Evolutionary conservation across 306 rosid genomes (phyloP), one percentile per base, ranked within the genome.

Genomic region (Vicia villosa): DNA sequence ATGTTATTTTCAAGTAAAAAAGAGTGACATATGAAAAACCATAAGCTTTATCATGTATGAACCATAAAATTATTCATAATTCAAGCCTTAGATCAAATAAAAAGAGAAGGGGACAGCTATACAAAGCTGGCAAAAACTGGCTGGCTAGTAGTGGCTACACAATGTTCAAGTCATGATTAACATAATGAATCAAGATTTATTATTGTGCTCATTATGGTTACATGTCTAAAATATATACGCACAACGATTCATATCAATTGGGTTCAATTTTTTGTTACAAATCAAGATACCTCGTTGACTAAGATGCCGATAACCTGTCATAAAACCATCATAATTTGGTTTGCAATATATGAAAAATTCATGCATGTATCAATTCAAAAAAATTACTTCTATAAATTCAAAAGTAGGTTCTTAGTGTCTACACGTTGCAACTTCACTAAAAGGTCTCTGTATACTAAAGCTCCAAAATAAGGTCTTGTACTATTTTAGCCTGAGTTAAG

Each of bases 311-410:
- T 46, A 46, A 15, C 57, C 28, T 9, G 10, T 14, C 28, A 50
- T 50, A 50, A 50, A 50, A 38, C 14, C 58, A 52, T 15, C 17
- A 63, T 22, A 30, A 64, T 61, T 63, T 16, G 40, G 68, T 22
- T 40, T 21, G 68, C 57, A 57, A 24, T 15, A 50, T 21, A 63
- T 30, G 52, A 66, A 42, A 10, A 72, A 62, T 51, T 24, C 28
- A 47, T 9, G 38, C 68, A 73, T 41, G 46, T 26, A 65, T 26
- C 17, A 36, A 67, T 49, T 62, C 30, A 46, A 49, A 47, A 60
- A 58, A 58, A 14, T 6, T 3, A 22, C 54, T 50, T 50, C 38
- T 47, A 8, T 26, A 28, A 59, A 41, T 51, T 66, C 50, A 70
- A 71, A 42, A 66, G 21, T 75, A 21, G 60, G 38, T 36, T 41